A percentile compares a stretch with the other conserved stretches of the same genome.
Evolutionary conservation across 148 eudicot species (phyloP).

Genomic region (Fallopia convolvulus): DNA sequence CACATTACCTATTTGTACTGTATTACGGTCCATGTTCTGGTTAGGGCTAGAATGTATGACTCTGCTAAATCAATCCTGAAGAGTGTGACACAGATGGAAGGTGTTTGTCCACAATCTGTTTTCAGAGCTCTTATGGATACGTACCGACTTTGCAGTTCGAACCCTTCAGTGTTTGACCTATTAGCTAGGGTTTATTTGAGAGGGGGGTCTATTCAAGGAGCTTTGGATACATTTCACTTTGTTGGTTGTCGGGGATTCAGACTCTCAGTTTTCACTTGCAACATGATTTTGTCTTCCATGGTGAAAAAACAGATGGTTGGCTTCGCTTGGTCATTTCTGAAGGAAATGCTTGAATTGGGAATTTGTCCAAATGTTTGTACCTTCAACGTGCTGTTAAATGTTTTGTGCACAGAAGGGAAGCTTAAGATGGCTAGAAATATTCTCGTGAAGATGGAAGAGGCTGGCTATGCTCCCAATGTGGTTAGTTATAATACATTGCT

Average conservation of each 20-base stretch:
- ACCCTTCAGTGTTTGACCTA: slow-evolving; percentile 78
- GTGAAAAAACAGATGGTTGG: slow-evolving; percentile 22
- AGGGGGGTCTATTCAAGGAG: slow-evolving; percentile 33
- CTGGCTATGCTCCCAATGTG: slow-evolving; percentile 53
- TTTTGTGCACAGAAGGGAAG: slow-evolving; percentile 58
- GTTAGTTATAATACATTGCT: slow-evolving; percentile 73
- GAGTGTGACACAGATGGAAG: slow-evolving; percentile 25
- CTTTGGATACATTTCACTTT: slow-evolving; percentile 47
- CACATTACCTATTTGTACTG: slow-evolving; percentile 54
- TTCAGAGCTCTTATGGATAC: slow-evolving; percentile 66
- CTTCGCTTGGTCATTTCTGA: slow-evolving; percentile 57
- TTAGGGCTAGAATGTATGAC: slow-evolving; percentile 73
- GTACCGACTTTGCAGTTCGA: slow-evolving; percentile 67
- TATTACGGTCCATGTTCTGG: slow-evolving; percentile 64
- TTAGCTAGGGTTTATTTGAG: slow-evolving; percentile 54
- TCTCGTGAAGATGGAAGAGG: slow-evolving; percentile 70
- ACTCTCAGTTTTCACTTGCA: slow-evolving; percentile 67
- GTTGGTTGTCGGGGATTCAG: slow-evolving; percentile 57
- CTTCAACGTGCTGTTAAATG: slow-evolving; percentile 57
- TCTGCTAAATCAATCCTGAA: slow-evolving; percentile 45
- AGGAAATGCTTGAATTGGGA: slow-evolving; percentile 48
- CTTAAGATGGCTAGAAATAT: slow-evolving; percentile 62
- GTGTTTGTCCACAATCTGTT: slow-evolving; percentile 34
- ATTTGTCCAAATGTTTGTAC: slow-evolving; percentile 65
- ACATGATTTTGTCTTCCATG: slow-evolving; percentile 51